A percentile compares a stretch with the other conserved stretches of the same genome.
phyloP scores from a whole-genome alignment of 192 early-diverging fungal genomes.

The Rhizoclosmatium sp. region DNA sequence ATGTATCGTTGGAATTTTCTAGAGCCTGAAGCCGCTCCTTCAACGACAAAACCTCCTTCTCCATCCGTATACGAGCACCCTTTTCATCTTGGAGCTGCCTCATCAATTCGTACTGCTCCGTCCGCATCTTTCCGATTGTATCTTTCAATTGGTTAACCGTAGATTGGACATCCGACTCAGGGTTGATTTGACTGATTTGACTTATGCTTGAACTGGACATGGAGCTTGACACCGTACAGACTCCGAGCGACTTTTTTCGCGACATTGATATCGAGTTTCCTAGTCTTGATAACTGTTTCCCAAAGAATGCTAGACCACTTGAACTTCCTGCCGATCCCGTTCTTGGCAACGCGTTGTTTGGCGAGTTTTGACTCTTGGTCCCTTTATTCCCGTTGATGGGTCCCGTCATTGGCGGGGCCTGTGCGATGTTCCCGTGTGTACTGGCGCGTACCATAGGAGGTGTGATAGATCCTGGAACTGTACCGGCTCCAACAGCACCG shows the following conservation, averaged over 20 bases:
- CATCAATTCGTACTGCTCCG: neutral
- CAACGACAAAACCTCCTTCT: neutral
- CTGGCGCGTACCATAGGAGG: neutral
- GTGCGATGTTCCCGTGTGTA: neutral
- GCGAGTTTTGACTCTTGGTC: too few species aligned
- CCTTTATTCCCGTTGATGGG: neutral
- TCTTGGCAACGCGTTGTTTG: too few species aligned
- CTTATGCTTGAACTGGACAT: neutral
- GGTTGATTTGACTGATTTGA: neutral
- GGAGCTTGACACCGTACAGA: neutral
- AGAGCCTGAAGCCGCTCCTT: neutral
- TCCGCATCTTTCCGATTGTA: neutral
- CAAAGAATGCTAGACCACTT: too few species aligned
- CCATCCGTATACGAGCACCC: neutral
- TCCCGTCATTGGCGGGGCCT: neutral
- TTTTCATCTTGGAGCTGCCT: neutral
- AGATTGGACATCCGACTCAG: neutral
- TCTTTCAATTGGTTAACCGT: neutral
- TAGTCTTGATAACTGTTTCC: neutral
- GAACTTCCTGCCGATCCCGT: too few species aligned
- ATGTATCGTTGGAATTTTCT: too few species aligned
- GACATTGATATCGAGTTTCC: neutral
- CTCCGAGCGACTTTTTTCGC: neutral
- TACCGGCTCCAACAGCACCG: neutral
- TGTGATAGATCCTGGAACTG: neutral